Evolutionary conservation across 306 rosid genomes (phyloP).

Genomic region (Morella rubra): DNA sequence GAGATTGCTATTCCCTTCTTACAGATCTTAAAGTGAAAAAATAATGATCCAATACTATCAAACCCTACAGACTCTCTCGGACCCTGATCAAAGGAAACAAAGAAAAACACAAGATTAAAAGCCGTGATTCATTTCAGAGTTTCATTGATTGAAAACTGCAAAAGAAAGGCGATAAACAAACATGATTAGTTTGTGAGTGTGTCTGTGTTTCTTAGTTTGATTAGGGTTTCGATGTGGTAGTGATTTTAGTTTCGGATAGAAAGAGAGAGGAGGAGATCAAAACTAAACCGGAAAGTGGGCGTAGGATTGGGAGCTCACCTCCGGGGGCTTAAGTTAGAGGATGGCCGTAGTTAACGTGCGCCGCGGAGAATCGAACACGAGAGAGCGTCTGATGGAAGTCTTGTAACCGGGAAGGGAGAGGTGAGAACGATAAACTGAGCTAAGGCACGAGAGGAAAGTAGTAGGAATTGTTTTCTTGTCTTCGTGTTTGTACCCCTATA

Average conservation of each 20-base stretch:
- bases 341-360: background rate
- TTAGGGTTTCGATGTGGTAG: background rate
- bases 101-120: background rate
- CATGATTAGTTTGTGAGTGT: background rate
- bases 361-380: background rate
- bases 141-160: background rate
- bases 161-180: background rate
- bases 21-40: conserved; percentile 30
- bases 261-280: background rate
- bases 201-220: background rate
- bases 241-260: background rate
- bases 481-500: background rate
- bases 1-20: conserved; percentile 17
- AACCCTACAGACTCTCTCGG: conserved; percentile 29
- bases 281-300: background rate
- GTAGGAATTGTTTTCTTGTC: background rate
- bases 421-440: background rate
- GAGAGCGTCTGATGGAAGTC: background rate
- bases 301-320: background rate
- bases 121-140: background rate
- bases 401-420: background rate
- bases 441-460: background rate
- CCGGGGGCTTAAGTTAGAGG: background rate
- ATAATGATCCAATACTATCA: background rate
- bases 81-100: conserved; percentile 35